Conservation (phyloP, 495 filamentous ascomycete genomes). For the Talaromyces proteolyticus region DNA sequence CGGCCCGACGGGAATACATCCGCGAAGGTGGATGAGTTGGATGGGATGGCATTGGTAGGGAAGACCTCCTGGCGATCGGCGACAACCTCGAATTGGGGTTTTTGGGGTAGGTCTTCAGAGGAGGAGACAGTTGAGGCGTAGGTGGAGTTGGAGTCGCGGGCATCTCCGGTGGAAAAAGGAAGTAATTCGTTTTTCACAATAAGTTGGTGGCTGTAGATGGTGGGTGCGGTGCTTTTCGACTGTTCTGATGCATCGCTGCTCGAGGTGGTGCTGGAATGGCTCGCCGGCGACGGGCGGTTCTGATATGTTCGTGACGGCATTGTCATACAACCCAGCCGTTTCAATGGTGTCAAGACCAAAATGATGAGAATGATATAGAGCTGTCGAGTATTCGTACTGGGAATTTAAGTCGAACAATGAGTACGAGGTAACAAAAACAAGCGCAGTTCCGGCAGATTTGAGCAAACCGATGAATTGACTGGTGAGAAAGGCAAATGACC, state of each 20-base stretch:
- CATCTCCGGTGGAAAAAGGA: constrained; percentile 33
- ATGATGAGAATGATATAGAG: no score
- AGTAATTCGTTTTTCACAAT: constrained; percentile 36
- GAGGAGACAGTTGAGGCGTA: constrained; percentile 72
- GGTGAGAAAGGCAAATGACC: no score
- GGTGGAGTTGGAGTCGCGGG: constrained; percentile 67
- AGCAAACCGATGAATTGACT: no score
- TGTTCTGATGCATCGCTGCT: constrained; percentile 57
- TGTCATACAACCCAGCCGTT: not conserved
- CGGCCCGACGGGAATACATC: constrained; percentile 81
- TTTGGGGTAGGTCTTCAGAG: constrained; percentile 50
- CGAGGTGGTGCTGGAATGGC: constrained; percentile 45
- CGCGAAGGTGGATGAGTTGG: constrained; percentile 79
- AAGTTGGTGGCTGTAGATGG: constrained; percentile 52
- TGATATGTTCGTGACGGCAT: constrained; percentile 15
- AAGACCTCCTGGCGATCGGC: constrained; percentile 54
- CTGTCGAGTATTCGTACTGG: no score
- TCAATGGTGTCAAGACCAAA: no score
- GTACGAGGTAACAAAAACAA: no score
- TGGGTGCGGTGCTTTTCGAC: constrained; percentile 65
- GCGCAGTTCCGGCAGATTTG: no score
- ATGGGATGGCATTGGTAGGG: constrained; percentile 59
- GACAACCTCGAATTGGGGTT: constrained; percentile 50
- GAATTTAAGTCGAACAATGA: no score
- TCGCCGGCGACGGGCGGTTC: constrained; percentile 23